These are phyloP conservation scores for Ceratocystis smalleyi DNA, from an alignment of 2,329 filamentous ascomycete species.

Conservation along the genomic window DNA sequence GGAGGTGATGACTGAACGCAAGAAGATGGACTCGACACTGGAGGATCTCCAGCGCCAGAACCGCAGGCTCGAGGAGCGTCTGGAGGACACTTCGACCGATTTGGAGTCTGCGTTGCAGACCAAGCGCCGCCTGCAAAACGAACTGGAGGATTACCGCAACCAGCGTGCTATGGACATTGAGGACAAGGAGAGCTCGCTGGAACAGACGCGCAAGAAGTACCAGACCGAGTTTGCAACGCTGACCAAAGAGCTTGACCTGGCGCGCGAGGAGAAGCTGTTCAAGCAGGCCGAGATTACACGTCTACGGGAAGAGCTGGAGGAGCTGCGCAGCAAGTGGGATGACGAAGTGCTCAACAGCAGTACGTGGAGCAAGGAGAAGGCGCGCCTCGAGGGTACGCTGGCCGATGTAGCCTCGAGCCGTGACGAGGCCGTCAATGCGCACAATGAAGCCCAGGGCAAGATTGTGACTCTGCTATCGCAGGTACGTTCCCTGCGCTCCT, in stretches of 20 bases:
- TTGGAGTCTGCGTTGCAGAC: conserved; percentile 71
- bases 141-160: conserved; percentile 91
- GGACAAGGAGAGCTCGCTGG: conserved; percentile 88
- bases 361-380: conserved; percentile 96
- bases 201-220: conserved; percentile 95
- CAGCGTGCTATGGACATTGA: conserved; percentile 93
- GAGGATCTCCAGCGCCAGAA: conserved; percentile 84
- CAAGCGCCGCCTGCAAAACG: conserved; percentile 88
- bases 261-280: conserved; percentile 74
- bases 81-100: conserved; percentile 85
- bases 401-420: conserved; percentile 80
- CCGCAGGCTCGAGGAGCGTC: conserved; percentile 74
- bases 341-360: conserved; percentile 95
- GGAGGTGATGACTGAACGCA: conserved; percentile 77
- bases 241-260: conserved; percentile 82
- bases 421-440: conserved; percentile 81
- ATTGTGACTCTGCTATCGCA: conserved; percentile 82
- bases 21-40: conserved; percentile 72
- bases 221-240: conserved; percentile 80
- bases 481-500: conserved; percentile 66
- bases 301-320: conserved; percentile 88
- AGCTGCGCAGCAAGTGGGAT: conserved; percentile 91
- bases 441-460: conserved; percentile 89
- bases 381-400: conserved; percentile 74
- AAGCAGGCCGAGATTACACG: conserved; percentile 76